phyloP scores from a whole-genome alignment of 768 basidiomycete genomes.

The Leccinellum luteum region DNA sequence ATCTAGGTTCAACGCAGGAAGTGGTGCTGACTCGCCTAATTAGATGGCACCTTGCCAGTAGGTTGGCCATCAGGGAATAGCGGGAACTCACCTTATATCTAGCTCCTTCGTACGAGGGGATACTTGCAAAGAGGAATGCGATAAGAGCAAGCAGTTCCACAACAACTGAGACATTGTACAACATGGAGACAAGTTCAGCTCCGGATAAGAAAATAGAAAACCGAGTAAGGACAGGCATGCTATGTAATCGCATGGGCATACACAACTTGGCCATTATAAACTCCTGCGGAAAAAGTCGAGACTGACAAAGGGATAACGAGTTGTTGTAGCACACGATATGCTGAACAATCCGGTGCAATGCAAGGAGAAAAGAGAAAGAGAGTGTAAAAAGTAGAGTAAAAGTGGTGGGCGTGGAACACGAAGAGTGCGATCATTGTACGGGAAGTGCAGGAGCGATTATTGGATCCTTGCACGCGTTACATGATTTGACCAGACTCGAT shows the following conservation, averaged over 20 bases:
- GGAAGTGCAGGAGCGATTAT: conserved; percentile 15
- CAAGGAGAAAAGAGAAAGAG: not conserved
- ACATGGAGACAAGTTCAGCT: conserved; percentile 4
- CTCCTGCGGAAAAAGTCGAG: conserved; percentile 16
- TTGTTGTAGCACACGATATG: conserved; percentile 12
- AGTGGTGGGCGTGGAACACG: not conserved
- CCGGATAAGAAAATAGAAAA: conserved; percentile 7
- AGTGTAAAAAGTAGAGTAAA: not conserved
- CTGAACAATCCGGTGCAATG: conserved; percentile 16
- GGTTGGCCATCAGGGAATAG: not conserved
- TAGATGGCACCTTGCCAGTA: not conserved
- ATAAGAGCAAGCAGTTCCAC: not conserved
- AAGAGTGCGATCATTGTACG: conserved; percentile 19
- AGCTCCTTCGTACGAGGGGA: not conserved
- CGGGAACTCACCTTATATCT: conserved; percentile 12
- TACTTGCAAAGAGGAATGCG: not conserved
- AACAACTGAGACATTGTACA: conserved; percentile 7
- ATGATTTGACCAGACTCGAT: conserved; percentile 10
- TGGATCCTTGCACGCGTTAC: conserved; percentile 22
- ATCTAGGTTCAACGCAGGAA: not conserved
- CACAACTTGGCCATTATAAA: conserved; percentile 11
- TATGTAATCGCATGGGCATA: conserved; percentile 12
- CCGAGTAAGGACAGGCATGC: conserved; percentile 14
- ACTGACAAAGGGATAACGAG: conserved; percentile 9
- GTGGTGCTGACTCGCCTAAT: conserved; percentile 14